Evolutionary conservation across 2,329 filamentous ascomycete species (phyloP).

Genomic region (Leptographium radiaticola): DNA sequence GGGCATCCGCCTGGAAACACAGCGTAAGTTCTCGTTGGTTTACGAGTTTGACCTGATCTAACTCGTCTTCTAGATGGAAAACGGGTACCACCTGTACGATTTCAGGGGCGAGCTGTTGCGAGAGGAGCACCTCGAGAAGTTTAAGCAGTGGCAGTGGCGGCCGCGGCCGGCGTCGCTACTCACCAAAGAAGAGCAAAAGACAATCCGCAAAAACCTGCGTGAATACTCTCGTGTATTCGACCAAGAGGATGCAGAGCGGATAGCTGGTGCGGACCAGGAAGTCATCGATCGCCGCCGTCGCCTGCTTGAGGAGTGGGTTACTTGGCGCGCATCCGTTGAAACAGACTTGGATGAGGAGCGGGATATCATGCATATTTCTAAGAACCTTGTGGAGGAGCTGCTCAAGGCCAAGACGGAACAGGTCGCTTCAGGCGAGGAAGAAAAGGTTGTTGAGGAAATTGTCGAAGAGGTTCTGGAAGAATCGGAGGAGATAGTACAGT

Average conservation of each 20-base stretch:
- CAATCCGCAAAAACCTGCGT: slow-evolving; percentile 93
- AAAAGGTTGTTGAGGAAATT: slow-evolving; percentile 76
- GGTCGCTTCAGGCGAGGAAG: slow-evolving; percentile 51
- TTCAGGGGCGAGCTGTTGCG: slow-evolving; percentile 83
- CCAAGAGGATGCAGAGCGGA: slow-evolving; percentile 85
- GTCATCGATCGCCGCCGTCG: slow-evolving; percentile 79
- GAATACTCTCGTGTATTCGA: slow-evolving; percentile 95
- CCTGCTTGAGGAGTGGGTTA: slow-evolving; percentile 77
- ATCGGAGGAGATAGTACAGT: slow-evolving; percentile 59
- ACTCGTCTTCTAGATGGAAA: slow-evolving; percentile 65
- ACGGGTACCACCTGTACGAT: slow-evolving; percentile 96
- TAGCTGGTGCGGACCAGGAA: slow-evolving; percentile 84
- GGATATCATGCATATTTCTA: slow-evolving; percentile 50
- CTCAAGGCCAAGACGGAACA: slow-evolving; percentile 41
- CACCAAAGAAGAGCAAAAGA: slow-evolving; percentile 92
- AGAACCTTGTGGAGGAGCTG: slow-evolving; percentile 49
- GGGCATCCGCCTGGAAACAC: slow-evolving; percentile 93
- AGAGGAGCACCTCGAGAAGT: slow-evolving; percentile 88
- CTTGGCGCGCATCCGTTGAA: slow-evolving; percentile 66
- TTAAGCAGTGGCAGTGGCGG: slow-evolving; percentile 95
- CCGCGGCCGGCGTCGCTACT: slow-evolving; percentile 85
- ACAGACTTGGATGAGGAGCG: slow-evolving; percentile 62
- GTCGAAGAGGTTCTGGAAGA: slow-evolving; percentile 75
- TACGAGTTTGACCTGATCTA: not conserved
- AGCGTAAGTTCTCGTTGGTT: slow-evolving; percentile 50